These are phyloP conservation scores for Medicago ruthenica DNA, from an alignment of 306 rosid genomes.

Conservation along the genomic window DNA sequence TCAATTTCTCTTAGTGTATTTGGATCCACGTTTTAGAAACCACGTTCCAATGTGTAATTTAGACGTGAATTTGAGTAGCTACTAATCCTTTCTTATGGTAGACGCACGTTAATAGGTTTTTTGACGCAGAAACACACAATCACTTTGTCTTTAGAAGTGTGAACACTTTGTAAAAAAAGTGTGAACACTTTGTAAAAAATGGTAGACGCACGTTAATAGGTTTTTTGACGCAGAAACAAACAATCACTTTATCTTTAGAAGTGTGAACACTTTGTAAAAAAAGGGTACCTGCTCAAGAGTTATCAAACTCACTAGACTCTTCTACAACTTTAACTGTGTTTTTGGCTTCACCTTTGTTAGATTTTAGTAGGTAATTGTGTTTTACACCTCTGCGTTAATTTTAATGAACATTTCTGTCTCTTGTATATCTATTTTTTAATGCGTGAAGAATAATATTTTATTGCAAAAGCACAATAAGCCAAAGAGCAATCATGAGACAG, in stretches of 20 bases:
- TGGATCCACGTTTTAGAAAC: too few species aligned
- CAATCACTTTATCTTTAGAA: background rate
- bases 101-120: too few species aligned
- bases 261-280: conserved; percentile 27
- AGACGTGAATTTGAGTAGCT: too few species aligned
- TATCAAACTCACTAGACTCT: conserved; percentile 21
- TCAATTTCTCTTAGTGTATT: background rate
- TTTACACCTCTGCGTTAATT: background rate
- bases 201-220: background rate
- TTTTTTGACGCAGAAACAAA: too few species aligned
- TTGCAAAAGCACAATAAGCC: conserved; percentile 38
- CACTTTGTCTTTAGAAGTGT: background rate
- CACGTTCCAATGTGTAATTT: too few species aligned
- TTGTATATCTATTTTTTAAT: conserved; percentile 7
- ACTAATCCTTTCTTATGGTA: too few species aligned
- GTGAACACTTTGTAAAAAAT: conserved; percentile 22
- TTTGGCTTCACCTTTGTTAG: conserved; percentile 16
- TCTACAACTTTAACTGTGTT: conserved; percentile 29
- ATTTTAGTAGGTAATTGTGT: conserved; percentile 20
- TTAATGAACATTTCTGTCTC: conserved; percentile 17
- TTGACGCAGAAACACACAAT: too few species aligned
- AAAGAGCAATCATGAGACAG: conserved; percentile 42
- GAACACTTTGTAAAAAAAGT: conserved; percentile 21
- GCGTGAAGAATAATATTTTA: conserved; percentile 17
- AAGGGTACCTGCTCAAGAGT: background rate